These are phyloP conservation scores for Prunus persica DNA, from an alignment of 306 rosid species.

Conservation along the genomic window DNA sequence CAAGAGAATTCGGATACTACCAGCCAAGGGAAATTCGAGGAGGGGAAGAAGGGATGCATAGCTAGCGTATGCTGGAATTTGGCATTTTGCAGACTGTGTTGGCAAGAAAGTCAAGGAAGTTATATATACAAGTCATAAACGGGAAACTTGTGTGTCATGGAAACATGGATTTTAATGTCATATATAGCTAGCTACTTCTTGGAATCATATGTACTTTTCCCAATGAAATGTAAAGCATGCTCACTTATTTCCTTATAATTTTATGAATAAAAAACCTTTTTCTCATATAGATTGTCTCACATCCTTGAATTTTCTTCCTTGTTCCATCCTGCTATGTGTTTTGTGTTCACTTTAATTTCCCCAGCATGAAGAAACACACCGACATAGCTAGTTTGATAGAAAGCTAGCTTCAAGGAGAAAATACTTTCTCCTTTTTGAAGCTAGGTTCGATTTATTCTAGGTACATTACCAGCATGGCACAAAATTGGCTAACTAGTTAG, in stretches of 20 bases:
- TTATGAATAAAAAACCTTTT: constrained; percentile 27
- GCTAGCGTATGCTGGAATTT: constrained; percentile 3
- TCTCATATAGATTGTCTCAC: constrained; percentile 2
- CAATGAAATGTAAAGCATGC: constrained; percentile 4
- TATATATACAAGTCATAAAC: constrained; percentile 3
- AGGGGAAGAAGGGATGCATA: constrained; percentile 37
- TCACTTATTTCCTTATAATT: background rate
- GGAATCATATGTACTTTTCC: constrained; percentile 7
- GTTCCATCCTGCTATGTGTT: background rate
- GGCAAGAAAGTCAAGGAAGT: constrained; percentile 33
- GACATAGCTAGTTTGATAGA: no score
- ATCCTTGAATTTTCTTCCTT: background rate
- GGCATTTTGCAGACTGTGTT: constrained; percentile 13
- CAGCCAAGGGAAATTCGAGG: constrained; percentile 55
- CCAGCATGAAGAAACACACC: no score
- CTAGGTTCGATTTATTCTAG: no score
- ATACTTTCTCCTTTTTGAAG: no score
- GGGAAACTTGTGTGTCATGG: constrained; percentile 1
- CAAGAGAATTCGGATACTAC: constrained; percentile 77
- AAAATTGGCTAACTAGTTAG: no score
- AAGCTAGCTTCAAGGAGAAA: no score
- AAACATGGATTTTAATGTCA: constrained; percentile 5
- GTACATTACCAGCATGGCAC: no score
- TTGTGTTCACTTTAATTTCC: no score
- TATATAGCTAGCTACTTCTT: background rate